A percentile compares a stretch with the other conserved stretches of the same genome.
phyloP scores from a whole-genome alignment of 441 rosid genomes.

The Sinapis alba region DNA sequence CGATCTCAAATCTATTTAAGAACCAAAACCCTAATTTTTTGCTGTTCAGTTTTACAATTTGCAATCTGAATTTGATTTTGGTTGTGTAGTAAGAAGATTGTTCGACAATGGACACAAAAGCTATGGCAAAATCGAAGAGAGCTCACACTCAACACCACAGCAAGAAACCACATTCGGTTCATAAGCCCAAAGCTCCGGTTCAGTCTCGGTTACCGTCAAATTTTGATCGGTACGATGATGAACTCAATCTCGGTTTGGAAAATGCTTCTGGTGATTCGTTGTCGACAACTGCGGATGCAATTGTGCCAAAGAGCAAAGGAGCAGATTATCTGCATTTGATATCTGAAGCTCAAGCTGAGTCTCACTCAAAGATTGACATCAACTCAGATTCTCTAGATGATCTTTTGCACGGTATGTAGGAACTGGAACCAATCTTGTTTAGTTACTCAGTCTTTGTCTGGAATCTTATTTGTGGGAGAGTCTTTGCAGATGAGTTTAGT shows the following conservation, averaged over 20 bases:
- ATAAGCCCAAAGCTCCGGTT: slow-evolving; percentile 45
- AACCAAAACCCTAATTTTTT: slow-evolving; percentile 14
- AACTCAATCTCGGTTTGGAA: slow-evolving; percentile 41
- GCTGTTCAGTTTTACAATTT: neutral
- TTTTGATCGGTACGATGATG: slow-evolving; percentile 82
- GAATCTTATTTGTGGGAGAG: slow-evolving; percentile 2
- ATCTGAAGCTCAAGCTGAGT: slow-evolving; percentile 61
- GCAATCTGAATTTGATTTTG: neutral
- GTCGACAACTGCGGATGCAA: slow-evolving; percentile 39
- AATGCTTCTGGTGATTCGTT: slow-evolving; percentile 28
- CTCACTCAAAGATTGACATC: neutral
- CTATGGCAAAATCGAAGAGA: slow-evolving; percentile 84
- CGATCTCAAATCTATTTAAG: neutral
- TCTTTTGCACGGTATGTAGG: slow-evolving; percentile 51
- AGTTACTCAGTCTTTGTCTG: neutral
- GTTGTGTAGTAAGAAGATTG: neutral
- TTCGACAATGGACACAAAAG: slow-evolving; percentile 66
- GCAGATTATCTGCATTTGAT: slow-evolving; percentile 66
- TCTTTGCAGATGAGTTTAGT: slow-evolving; percentile 53
- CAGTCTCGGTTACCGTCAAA: slow-evolving; percentile 63
- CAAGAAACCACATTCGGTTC: slow-evolving; percentile 53
- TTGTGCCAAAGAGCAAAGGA: slow-evolving; percentile 80
- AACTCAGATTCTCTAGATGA: neutral
- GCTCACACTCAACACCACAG: slow-evolving; percentile 79
- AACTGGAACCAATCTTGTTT: neutral